Conservation (phyloP, 208 protist genomes). For the Leishmania lainsoni region DNA sequence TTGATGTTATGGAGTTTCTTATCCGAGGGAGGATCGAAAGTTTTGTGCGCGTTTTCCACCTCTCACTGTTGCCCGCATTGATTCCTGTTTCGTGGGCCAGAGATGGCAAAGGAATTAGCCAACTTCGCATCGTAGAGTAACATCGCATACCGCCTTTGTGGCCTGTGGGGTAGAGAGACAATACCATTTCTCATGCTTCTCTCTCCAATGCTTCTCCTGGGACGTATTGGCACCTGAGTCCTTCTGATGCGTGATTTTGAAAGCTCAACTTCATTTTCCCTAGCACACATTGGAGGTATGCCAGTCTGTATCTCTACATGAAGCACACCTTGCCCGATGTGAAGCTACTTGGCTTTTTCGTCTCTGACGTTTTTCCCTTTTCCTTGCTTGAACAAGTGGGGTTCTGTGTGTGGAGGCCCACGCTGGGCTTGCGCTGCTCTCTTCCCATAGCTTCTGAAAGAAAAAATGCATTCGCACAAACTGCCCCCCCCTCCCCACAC, state of each 20-base stretch:
- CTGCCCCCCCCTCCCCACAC: too few relatives aligned
- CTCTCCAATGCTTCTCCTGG: neutral
- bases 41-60: neutral
- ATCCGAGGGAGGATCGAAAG: neutral
- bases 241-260: neutral
- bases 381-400: neutral
- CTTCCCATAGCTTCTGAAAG: neutral
- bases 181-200: neutral
- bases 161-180: neutral
- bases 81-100: neutral
- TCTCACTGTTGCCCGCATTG: neutral
- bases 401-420: neutral
- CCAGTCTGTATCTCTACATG: too few relatives aligned
- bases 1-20: neutral
- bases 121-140: neutral
- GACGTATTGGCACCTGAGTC: neutral
- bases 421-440: neutral
- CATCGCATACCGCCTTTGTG: neutral
- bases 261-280: neutral
- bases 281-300: neutral
- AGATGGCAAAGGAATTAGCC: neutral
- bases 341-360: neutral
- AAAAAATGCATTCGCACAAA: neutral
- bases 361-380: conserved; percentile 15
- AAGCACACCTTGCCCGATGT: neutral